phyloP scores from a whole-genome alignment of 371 early-diverging fungal genomes.

The Mucor sp. region DNA sequence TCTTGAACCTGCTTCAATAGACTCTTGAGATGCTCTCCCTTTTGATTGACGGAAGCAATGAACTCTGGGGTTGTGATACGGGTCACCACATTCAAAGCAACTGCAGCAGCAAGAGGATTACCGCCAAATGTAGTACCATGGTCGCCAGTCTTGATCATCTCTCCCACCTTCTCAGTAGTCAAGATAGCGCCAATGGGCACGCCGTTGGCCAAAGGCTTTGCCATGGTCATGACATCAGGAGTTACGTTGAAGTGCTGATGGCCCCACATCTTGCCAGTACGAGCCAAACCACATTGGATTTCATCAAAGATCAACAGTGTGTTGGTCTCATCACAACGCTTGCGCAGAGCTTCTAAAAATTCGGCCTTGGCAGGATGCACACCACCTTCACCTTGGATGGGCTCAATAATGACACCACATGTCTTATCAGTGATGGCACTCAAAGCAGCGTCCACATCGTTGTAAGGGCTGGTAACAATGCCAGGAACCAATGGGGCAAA shows the following conservation, averaged over 20 bases:
- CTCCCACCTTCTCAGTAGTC: slow-evolving; percentile 75
- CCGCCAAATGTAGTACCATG: slow-evolving; percentile 94
- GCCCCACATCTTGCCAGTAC: slow-evolving; percentile 90
- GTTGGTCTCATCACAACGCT: slow-evolving; percentile 79
- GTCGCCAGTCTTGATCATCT: slow-evolving; percentile 79
- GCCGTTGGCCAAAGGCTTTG: slow-evolving; percentile 96
- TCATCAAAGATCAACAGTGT: slow-evolving; percentile 94
- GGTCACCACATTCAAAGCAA: slow-evolving; percentile 72
- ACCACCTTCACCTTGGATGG: slow-evolving; percentile 97
- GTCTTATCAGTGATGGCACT: slow-evolving; percentile 71
- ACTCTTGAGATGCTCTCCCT: slow-evolving; percentile 57
- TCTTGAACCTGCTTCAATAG: slow-evolving; percentile 52
- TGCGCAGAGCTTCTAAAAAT: slow-evolving; percentile 77
- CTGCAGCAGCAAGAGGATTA: slow-evolving; percentile 81
- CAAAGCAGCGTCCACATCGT: slow-evolving; percentile 65
- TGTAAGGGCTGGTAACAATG: slow-evolving; percentile 69
- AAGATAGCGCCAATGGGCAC: slow-evolving; percentile 95
- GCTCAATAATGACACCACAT: slow-evolving; percentile 94
- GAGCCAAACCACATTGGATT: slow-evolving; percentile 96
- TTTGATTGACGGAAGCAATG: slow-evolving; percentile 62
- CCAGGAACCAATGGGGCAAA: slow-evolving; percentile 91
- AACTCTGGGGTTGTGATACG: slow-evolving; percentile 73
- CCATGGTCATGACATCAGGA: slow-evolving; percentile 94
- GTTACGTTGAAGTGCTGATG: slow-evolving; percentile 70
- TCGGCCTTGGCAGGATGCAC: slow-evolving; percentile 68